phyloP scores from a whole-genome alignment of 78 protist genomes.

The Dictyostelium intermedium region DNA sequence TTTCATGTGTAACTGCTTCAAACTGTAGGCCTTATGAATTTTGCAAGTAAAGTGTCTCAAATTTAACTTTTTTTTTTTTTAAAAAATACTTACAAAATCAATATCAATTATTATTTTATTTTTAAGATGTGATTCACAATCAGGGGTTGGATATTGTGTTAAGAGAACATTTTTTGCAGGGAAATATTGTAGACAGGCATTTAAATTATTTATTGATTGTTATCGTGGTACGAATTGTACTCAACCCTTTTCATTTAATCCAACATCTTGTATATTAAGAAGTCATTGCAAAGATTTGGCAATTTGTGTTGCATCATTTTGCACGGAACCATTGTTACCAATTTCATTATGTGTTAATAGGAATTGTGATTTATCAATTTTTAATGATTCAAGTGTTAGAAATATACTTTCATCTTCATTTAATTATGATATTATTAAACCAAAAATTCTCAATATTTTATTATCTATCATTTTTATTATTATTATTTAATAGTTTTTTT shows the following conservation, averaged over 20 bases:
- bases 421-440: background rate
- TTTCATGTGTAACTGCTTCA: background rate
- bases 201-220: background rate
- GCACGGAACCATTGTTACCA: slow-evolving; percentile 13
- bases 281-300: background rate
- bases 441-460: background rate
- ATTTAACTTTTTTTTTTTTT: background rate
- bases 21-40: slow-evolving; percentile 5
- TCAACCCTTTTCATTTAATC: background rate
- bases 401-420: background rate
- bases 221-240: background rate
- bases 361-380: background rate
- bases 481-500: background rate
- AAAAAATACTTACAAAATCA: too few relatives aligned
- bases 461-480: background rate
- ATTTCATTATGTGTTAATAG: background rate
- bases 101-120: too few relatives aligned
- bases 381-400: background rate
- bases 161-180: background rate
- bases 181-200: background rate
- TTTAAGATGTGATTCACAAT: slow-evolving; percentile 10
- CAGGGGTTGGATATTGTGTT: slow-evolving; percentile 36
- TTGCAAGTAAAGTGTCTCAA: background rate
- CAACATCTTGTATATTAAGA: slow-evolving; percentile 1
- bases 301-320: background rate